These are phyloP conservation scores for Beta macrorhiza DNA, from an alignment of 179 eudicot genomes.

Conservation along the genomic window DNA sequence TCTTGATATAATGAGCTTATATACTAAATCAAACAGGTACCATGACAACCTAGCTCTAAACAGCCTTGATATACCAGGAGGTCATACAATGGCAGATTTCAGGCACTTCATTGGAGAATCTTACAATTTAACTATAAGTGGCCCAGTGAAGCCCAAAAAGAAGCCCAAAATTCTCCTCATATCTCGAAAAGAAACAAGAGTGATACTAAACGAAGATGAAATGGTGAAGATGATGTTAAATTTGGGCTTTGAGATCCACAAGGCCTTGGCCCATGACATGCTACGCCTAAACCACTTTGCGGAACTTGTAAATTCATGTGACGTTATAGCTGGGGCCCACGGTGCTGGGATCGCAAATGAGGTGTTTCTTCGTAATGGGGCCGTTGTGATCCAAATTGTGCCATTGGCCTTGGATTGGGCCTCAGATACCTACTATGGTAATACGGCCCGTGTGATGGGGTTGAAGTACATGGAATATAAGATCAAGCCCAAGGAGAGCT, in stretches of 20 bases:
- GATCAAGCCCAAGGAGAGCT: slow-evolving; percentile 21
- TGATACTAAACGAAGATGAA: slow-evolving; percentile 27
- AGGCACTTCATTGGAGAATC: slow-evolving; percentile 15
- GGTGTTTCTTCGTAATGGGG: slow-evolving; percentile 26
- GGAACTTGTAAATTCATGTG: slow-evolving; percentile 25
- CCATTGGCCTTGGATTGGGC: slow-evolving; percentile 31
- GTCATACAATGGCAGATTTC: slow-evolving; percentile 27
- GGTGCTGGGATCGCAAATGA: slow-evolving; percentile 36
- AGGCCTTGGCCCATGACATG: slow-evolving; percentile 1
- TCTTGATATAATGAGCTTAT: background rate
- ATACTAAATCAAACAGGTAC: slow-evolving; percentile 11
- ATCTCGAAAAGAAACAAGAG: slow-evolving; percentile 28
- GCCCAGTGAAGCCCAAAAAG: background rate
- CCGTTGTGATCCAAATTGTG: slow-evolving; percentile 32
- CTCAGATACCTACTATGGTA: slow-evolving; percentile 20
- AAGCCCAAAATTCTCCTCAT: slow-evolving; percentile 27
- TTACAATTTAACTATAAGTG: slow-evolving; percentile 15
- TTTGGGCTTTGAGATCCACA: slow-evolving; percentile 23
- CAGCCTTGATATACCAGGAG: slow-evolving; percentile 22
- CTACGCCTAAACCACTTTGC: slow-evolving; percentile 12
- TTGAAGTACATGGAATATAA: slow-evolving; percentile 31
- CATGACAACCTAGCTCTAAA: slow-evolving; percentile 25
- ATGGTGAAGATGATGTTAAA: slow-evolving; percentile 20
- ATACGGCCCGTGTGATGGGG: slow-evolving; percentile 26
- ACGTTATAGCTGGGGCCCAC: slow-evolving; percentile 30